phyloP scores from a whole-genome alignment of 2,329 filamentous ascomycete species.

The Westerdykella aurantiaca region DNA sequence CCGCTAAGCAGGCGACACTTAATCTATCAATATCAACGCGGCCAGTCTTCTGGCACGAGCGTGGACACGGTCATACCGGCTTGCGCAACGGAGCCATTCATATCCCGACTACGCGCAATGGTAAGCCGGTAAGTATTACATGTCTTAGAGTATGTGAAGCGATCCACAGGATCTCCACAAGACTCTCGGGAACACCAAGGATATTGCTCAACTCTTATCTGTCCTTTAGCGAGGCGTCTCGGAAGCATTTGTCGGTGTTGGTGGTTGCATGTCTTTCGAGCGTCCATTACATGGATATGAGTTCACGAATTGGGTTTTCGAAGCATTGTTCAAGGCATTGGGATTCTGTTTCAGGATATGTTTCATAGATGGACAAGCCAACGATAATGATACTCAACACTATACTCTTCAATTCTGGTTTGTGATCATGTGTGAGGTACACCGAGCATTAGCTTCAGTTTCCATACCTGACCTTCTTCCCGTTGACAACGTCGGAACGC shows the following conservation, averaged over 20 bases:
- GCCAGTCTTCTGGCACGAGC: background rate
- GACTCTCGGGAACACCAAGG: background rate
- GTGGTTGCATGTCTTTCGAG: background rate
- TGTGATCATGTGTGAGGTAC: no score
- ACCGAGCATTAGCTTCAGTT: no score
- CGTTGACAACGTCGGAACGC: background rate
- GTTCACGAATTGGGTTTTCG: no score
- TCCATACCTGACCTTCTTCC: no score
- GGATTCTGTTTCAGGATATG: no score
- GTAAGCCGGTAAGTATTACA: conserved; percentile 41
- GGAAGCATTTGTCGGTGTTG: conserved; percentile 3
- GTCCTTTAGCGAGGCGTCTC: conserved; percentile 3
- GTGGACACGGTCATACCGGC: conserved; percentile 6
- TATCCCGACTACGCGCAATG: conserved; percentile 37
- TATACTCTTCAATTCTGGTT: no score
- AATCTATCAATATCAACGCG: background rate
- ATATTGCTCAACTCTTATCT: background rate
- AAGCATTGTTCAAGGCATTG: no score
- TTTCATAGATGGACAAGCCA: no score
- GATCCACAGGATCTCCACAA: conserved; percentile 14
- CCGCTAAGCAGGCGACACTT: conserved; percentile 22
- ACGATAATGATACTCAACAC: no score
- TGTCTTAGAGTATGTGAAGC: conserved; percentile 38
- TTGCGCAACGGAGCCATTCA: conserved; percentile 35
- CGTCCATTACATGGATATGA: background rate